phyloP scores from a whole-genome alignment of 208 protist genomes.

The Trypanosoma conorhini region DNA sequence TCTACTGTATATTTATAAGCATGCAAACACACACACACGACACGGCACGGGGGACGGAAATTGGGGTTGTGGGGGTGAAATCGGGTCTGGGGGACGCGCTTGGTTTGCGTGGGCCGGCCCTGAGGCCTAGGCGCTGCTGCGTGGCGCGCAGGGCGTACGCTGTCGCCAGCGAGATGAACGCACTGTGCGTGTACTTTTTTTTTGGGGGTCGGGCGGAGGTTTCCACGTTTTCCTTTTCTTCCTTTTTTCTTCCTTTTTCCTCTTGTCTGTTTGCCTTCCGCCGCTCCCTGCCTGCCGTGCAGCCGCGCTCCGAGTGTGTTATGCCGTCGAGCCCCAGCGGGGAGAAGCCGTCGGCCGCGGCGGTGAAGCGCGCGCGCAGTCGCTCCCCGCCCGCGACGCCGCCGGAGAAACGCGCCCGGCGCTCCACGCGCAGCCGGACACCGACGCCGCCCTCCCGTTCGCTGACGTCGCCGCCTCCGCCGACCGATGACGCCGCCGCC shows the following conservation, averaged over 20 bases:
- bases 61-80: too few relatives aligned
- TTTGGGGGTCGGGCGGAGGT: too few relatives aligned
- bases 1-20: too few relatives aligned
- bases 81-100: too few relatives aligned
- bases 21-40: too few relatives aligned
- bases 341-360: neutral
- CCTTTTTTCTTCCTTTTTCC: neutral
- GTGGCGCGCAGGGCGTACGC: too few relatives aligned
- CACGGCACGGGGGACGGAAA: too few relatives aligned
- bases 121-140: too few relatives aligned
- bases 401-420: neutral
- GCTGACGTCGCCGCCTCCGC: neutral
- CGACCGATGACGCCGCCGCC: neutral
- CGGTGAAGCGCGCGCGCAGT: constrained; percentile 21
- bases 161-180: too few relatives aligned
- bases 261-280: neutral
- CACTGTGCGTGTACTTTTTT: neutral
- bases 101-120: too few relatives aligned
- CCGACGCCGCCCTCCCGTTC: constrained; percentile 4
- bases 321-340: neutral
- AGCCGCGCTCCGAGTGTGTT: neutral
- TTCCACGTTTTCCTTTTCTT: neutral
- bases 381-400: constrained; percentile 18
- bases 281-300: too few relatives aligned
- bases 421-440: constrained; percentile 10